Evolutionary conservation across 257 asterid genomes (phyloP), one percentile per base, ranked within the genome.

Genomic region (Petunia secreta): DNA sequence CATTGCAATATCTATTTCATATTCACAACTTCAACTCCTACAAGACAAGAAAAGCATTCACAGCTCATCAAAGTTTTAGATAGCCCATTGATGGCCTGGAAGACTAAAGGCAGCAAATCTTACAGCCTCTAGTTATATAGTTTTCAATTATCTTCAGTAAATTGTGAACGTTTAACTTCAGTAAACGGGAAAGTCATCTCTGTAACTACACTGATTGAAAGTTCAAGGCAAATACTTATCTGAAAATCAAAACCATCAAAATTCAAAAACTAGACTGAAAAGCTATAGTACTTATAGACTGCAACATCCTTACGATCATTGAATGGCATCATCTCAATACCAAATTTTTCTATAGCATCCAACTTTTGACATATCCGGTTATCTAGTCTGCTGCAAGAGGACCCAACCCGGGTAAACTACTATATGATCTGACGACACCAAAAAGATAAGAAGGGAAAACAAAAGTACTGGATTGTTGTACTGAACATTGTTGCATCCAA

Each of bases 71-170:
- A 69, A 69, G 36, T 38, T 73, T 71, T 15, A 50, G 62, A 73
- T 50, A 52, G 43, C 34, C 60, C 40, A 71, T 71, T 5, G 13
- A 48, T 71, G 2, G 50, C 40, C 62, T 48, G 1, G 60, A 71
- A 15, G 44, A 73, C 62, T 73, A 6, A 71, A 71, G 44, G 43
- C 62, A 11, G 77, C 52, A 36, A 71, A 34, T 10, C 34, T 11
- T 3, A 34, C 34, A 50, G 34, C 62, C 3, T 44, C 41, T 36
- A 40, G 34, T 73, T 44, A 11, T 71, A 71, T 34, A 60, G 25
- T 71, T 10, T 71, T 71, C 43, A 40, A 71, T 71, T 34, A 48
- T 48, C 60, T 71, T 71, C 44, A 71, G 60, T 71, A 71, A 71
- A 50, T 34, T 34, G 34, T 48, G 77, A 48, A 71, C 60, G 3